A percentile compares a stretch with the other conserved stretches of the same genome.
These are phyloP conservation scores for Cercospora sp. DNA, from an alignment of 2,329 filamentous ascomycete species.

Conservation along the genomic window DNA sequence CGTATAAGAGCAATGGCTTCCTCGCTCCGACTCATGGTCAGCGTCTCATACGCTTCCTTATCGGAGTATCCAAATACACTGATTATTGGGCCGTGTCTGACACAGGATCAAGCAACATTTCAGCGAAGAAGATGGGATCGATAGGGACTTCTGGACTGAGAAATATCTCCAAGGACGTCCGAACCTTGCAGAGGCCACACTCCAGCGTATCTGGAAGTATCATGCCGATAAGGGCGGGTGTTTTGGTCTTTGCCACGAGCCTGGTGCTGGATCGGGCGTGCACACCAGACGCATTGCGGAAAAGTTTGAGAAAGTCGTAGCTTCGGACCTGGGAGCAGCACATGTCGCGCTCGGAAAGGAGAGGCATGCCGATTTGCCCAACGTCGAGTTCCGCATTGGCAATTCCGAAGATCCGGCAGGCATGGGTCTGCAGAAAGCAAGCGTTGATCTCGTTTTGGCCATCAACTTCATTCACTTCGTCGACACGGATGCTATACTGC, in stretches of 20 bases:
- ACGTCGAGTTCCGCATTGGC: neutral
- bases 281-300: constrained; percentile 10
- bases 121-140: neutral
- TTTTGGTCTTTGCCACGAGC: constrained; percentile 12
- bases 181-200: neutral
- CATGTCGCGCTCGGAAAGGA: neutral
- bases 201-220: constrained; percentile 9
- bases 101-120: neutral
- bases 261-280: constrained; percentile 8
- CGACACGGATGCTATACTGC: neutral
- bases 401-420: neutral
- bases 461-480: constrained; percentile 12
- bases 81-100: neutral
- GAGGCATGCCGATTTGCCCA: constrained; percentile 1
- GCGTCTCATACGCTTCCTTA: no score
- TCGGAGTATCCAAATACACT: no score
- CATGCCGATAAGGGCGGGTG: constrained; percentile 6
- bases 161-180: constrained; percentile 13
- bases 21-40: no score
- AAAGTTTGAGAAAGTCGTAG: constrained; percentile 6
- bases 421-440: constrained; percentile 4
- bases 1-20: no score
- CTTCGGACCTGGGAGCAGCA: constrained; percentile 5
- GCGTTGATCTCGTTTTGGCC: constrained; percentile 9
- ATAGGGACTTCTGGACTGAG: constrained; percentile 6